Evolutionary conservation across 176 grass and related monocot species (phyloP).

Genomic region (Carex kokanica): DNA sequence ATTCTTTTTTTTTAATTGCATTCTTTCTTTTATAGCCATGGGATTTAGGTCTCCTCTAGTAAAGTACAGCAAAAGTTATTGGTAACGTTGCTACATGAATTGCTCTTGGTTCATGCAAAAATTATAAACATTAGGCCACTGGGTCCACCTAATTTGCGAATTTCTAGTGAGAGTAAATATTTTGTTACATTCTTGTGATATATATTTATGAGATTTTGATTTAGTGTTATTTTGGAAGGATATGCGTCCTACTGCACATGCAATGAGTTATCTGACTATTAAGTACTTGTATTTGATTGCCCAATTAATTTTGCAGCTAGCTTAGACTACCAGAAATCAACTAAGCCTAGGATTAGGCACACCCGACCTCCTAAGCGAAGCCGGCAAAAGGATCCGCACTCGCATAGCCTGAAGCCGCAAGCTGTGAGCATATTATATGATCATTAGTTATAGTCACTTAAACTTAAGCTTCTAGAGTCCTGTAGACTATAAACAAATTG

Average conservation of each 20-base stretch:
- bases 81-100: not conserved
- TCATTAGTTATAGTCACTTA: not conserved
- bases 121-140: not conserved
- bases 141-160: not conserved
- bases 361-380: slow-evolving; percentile 27
- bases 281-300: not conserved
- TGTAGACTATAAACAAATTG: slow-evolving; percentile 8
- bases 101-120: not conserved
- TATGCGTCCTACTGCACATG: not conserved
- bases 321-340: slow-evolving; percentile 42
- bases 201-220: not conserved
- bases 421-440: slow-evolving; percentile 21
- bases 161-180: not conserved
- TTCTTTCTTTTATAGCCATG: not conserved
- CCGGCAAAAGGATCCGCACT: slow-evolving; percentile 27
- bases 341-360: slow-evolving; percentile 40
- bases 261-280: not conserved
- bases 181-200: not conserved
- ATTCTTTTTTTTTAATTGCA: not conserved
- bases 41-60: not conserved
- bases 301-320: slow-evolving; percentile 27
- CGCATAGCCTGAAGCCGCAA: slow-evolving; percentile 30
- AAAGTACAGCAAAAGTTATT: not conserved
- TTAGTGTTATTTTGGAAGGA: not conserved
- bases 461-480: not conserved